Base-by-base conservation (phyloP, 805 yeast species). In the Kodamaea leandrae region DNA sequence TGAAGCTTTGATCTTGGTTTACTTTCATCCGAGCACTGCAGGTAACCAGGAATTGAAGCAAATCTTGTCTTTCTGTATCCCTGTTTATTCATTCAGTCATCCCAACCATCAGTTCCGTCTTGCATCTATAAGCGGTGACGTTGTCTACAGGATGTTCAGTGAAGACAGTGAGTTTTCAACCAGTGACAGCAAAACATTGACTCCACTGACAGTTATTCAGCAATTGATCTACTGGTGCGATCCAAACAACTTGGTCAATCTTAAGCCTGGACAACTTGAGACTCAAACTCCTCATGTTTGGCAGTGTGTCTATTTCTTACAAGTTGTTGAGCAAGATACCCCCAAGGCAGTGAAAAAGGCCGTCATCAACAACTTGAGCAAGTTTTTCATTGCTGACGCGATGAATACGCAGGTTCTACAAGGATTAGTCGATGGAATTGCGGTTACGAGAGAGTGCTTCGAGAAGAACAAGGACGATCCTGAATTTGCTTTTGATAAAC, bases 181-280 rank as follows among this genome's bases (percentile, higher is more conserved):
- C 20, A 53, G 50, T 10, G 63, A 61, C 6, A 63, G 63, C 17
- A 57, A 55, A 6, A n/a, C 20, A n/a, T 48, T 53, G 38, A 57
- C 66, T 32, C 64, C 28, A 49, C 60, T 9, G 52, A 66, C 68
- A 7, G 76, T 85, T 2, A 63, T 83, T 23, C 88, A 82, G 48
- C 95, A 86, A 52, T 61, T 91, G 35, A 67, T 84, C 17, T 78
- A 80, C 53, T 87, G 96, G 96, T 83, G 95, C 14, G 91, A 88
- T 57, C 95, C 96, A 4, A 63, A 66, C 32, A 77, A 80, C 47
- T 63, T 82, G 6, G 87, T 80, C 2, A 74, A 76, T 44, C 61
- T 66, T 30, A 50, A 68, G 1, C 67, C 68, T 4, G 76, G 64
- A 2, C 73, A 64, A 1, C 60, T 70, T 3, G 54, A 54, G 3